Evolutionary conservation across 2,329 filamentous ascomycete genomes (phyloP), one percentile per base, ranked within the genome.

Genomic region (Coniella vitis): DNA sequence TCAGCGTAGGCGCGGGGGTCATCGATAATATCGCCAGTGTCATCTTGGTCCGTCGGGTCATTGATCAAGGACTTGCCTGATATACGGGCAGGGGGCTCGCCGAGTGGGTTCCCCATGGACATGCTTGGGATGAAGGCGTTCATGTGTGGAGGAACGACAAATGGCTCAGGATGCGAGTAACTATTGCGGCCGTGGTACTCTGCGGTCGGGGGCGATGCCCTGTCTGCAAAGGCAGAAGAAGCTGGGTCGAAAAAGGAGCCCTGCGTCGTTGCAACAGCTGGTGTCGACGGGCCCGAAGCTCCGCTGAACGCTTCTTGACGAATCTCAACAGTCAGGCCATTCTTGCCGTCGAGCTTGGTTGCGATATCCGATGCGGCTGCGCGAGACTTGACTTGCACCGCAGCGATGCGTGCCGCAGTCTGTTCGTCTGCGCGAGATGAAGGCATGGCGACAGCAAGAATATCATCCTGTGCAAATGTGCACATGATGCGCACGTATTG

Each of bases 1-100:
- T 90, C 84, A 9, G 86, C 87, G 60, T 83, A 89, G 8, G 78
- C 83, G 38, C 87, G 74, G 0, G 85, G 81, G 47, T 89, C 82
- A 50, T 84, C 84, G 39, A 89, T 71, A n/a, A 90, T 71, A 57
- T 83, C 77, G 31, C 75, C 79, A 2, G 85, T 86, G 43, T 89
- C 85, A 54, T 86, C 81, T 43, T 81, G 78, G 22, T 78, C 80
- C 14, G 76, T 75, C 59, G 84, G 79, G 57, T 85, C 79, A 55
- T 79, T 84, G 64, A 90, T 90, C 44, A 89, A 70, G 3, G 81
- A 78, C 65, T 88, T 89, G 57, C 86, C 83, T 3, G 79, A 78
- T 34, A 79, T 72, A 49, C 79, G 74, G 10, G 22, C 21, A 14
- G 72, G 67, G 43, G 75, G 72, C 52, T 83, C 81, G n/a, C 72